Evolutionary conservation across 257 asterid species (phyloP).

Genomic region (Sherardia arvensis): DNA sequence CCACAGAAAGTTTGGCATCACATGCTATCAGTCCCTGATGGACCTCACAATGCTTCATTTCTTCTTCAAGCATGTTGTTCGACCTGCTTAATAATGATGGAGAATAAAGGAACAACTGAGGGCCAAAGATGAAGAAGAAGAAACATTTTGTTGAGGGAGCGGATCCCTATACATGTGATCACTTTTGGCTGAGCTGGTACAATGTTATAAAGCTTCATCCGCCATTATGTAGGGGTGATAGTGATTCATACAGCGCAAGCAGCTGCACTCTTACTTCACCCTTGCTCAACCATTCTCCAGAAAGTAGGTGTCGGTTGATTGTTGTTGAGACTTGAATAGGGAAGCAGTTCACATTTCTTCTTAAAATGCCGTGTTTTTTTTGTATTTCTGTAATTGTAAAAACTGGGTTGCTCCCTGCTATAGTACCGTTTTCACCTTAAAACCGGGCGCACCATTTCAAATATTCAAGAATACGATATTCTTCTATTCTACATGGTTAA

Average conservation of each 20-base stretch:
- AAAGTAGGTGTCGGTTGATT: neutral
- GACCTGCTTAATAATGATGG: constrained; percentile 4
- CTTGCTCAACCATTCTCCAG: neutral
- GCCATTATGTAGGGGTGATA: neutral
- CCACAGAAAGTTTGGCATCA: neutral
- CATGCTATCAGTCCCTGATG: neutral
- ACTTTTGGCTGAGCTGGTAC: neutral
- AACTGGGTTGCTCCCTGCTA: neutral
- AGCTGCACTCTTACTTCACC: neutral
- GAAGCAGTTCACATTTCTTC: neutral
- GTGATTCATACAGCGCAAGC: too few relatives aligned
- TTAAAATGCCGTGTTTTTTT: neutral
- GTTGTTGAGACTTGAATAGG: neutral
- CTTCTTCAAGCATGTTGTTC: neutral
- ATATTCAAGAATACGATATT: neutral
- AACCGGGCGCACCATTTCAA: too few relatives aligned
- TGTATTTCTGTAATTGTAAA: neutral
- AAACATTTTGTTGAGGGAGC: neutral
- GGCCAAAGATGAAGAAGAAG: neutral
- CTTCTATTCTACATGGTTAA: neutral
- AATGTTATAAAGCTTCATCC: neutral
- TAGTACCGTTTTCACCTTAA: neutral
- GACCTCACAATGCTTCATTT: neutral
- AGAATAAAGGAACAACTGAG: neutral
- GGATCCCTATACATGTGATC: neutral